Evolutionary conservation across 768 basidiomycete species (phyloP).

Genomic region (Suillus clintonianus): DNA sequence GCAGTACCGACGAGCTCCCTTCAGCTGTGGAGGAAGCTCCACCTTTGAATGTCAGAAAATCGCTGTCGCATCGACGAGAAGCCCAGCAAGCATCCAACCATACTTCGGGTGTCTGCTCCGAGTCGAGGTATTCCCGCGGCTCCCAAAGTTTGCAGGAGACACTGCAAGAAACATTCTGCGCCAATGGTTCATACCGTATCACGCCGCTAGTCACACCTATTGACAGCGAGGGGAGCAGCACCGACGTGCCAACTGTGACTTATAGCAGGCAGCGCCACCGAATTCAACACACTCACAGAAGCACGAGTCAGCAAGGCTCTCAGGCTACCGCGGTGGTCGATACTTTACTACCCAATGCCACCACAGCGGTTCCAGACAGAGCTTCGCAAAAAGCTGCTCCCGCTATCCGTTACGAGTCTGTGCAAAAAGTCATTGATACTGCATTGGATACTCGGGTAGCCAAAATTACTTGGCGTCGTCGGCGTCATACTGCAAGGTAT

Average conservation of each 20-base stretch:
- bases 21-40: neutral
- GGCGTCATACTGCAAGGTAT: neutral
- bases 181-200: neutral
- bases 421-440: constrained; percentile 1
- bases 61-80: neutral
- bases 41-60: neutral
- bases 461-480: neutral
- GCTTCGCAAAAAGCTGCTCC: neutral
- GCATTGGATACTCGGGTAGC: constrained; percentile 6
- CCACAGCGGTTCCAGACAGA: neutral
- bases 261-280: neutral
- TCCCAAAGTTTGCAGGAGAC: neutral
- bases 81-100: neutral
- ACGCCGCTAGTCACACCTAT: neutral
- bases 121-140: neutral
- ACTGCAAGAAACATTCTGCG: neutral
- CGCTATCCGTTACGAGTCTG: neutral
- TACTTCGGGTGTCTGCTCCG: neutral
- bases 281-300: neutral
- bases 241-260: neutral
- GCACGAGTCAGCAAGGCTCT: neutral
- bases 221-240: neutral
- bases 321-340: too few species aligned
- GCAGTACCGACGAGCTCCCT: neutral
- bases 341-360: neutral